Evolutionary conservation across 129 eudicot genomes (phyloP), one percentile per base, ranked within the genome.

Genomic region (Gnaphalium uliginosum): DNA sequence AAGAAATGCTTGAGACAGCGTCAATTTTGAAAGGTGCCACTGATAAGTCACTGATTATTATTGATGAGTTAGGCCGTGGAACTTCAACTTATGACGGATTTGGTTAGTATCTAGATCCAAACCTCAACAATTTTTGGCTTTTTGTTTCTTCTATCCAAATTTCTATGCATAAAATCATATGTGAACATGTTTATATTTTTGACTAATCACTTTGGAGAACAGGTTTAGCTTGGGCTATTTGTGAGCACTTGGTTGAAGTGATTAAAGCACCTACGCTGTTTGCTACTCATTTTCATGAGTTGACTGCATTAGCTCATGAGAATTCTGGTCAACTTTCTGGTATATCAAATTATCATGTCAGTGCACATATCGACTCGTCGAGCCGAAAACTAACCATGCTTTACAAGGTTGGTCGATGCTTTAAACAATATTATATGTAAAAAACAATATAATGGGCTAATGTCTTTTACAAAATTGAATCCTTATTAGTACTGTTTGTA

Each of bases 1-100:
- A 94, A 94, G 99, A 94, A 82, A 94, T 94, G 99, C 94, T 94
- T 3, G 99, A 94, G 86, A 94, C 99, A 48, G 97, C 99, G 27
- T 89, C 99, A 50, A 94, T 94, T 67, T 85, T 94, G 86, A 94
- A 91, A 85, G 99, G 99, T 63, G 99, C 99, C 67, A 89, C 97
- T 67, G 85, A 89, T 29, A 94, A 88, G 83, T 94, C 99, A 1
- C 73, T 94, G 78, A 88, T 94, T 29, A 89, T 94, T 27, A 91
- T 94, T 74, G 99, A 94, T 64, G 99, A 94, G 79, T 64, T 94
- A 78, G 99, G 99, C 32, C 99, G 99, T 77, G 99, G 99, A 76
- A 94, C 99, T 26, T 94, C 99, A 19, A 94, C 99, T 67, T 94
- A 94, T 81, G 99, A 94, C 87, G 97, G 97, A 83, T 94, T 91